Conservation (phyloP, 257 asterid species). For the Capsicum chinense region DNA sequence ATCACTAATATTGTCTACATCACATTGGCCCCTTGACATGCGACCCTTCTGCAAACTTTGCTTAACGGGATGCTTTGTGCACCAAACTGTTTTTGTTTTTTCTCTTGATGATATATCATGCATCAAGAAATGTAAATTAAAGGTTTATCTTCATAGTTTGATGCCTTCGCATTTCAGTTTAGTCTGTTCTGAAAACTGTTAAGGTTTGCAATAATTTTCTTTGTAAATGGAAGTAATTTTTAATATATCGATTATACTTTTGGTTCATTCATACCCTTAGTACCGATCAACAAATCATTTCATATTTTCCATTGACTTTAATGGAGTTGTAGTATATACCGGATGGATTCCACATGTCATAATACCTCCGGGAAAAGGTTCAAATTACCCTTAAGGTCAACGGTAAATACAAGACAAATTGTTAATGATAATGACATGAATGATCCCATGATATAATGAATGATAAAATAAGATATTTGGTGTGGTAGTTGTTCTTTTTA, state of each 20-base stretch:
- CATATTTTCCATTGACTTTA: background rate
- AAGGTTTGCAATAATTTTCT: background rate
- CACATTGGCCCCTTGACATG: too few relatives aligned
- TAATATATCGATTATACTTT: background rate
- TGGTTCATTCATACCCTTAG: background rate
- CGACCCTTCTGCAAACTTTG: background rate
- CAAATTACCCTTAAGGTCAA: background rate
- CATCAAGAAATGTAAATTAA: background rate
- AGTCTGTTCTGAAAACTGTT: background rate
- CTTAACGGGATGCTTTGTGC: background rate
- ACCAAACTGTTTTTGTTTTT: too few relatives aligned
- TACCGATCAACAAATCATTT: background rate
- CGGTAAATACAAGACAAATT: background rate
- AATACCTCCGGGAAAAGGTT: background rate
- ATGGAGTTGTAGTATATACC: background rate
- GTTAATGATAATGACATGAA: background rate
- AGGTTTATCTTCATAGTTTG: background rate
- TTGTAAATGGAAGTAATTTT: background rate
- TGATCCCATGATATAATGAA: background rate
- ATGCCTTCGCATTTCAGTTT: background rate
- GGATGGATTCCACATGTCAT: background rate
- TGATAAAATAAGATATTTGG: background rate
- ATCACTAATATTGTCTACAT: background rate
- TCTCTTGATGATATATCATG: background rate
- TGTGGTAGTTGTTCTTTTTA: background rate